Base-by-base conservation (phyloP, 2,329 filamentous ascomycete species). In the Hymenoscyphus occultus region DNA sequence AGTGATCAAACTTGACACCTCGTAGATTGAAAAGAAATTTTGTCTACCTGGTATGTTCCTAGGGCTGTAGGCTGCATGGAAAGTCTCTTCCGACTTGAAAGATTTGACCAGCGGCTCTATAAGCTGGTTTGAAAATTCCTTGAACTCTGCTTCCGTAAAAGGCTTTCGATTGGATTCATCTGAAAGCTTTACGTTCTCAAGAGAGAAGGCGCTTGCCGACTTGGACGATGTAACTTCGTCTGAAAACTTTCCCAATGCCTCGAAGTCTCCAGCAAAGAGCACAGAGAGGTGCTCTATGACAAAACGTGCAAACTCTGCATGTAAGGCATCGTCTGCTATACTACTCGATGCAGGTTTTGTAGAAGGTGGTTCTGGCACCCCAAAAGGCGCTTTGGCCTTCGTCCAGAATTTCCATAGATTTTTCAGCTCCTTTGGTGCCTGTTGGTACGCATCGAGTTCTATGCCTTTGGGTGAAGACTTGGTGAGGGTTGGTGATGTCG, bases 341-440 rank as follows among this genome's bases (percentile, higher is more conserved):
- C 14, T 39, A 1, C 4, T 14, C 9, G 16, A 6, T 16, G 13
- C 45, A 39, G 48, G 60, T 12, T 28, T n/a, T 2, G 40, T 9
- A 31, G 16, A 28, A 56, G 22, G n/a, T 40, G 31, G 51, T 16
- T 5, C 39, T 13, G 42, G 13, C 10, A 40, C 16, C 2, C 32
- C n/a, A n/a, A 39, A 56, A 9, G 60, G 1, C 81, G 73, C 58
- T 87, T 40, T 64, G n/a, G 62, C 45, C 60, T 64, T 60, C 40
- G 66, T 69, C 68, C 67, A 70, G 56, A 54, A 62, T 76, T 97
- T 97, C 85, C 92, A 97, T 62, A 87, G 79, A 57, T 83, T 79
- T 67, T 88, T 87, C 70, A 97, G 81, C 60, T 81, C 77, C 13
- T 88, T 85, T 2, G 93, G 91, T 1, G 93, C 91, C 71, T 88